Evolutionary conservation across 495 filamentous ascomycete species (phyloP), one percentile per base, ranked within the genome.

Genomic region (Annulohypoxylon bovei): DNA sequence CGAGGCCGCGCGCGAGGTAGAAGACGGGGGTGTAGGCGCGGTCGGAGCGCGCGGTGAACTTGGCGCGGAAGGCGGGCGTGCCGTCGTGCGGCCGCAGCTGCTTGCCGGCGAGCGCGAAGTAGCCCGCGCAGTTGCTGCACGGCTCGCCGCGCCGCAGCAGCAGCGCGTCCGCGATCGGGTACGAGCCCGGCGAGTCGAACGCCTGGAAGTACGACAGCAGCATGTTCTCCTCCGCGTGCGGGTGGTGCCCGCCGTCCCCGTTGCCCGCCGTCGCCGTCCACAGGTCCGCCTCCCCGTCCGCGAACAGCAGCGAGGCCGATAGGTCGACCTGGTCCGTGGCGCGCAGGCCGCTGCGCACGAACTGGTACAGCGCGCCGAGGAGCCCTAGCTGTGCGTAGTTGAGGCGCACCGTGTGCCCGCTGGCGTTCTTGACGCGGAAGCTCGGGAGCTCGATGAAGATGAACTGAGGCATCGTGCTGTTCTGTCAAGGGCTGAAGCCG

Each of bases 371-470:
- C 2, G 72, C 67, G 52, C 63, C 32, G 4, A 75, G 37, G 1
- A 72, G 67, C 1, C 72, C 69, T 0, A 77, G 57, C 12, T 77
- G 75, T 1, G 22, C 25, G 37, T 63, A 73, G 56, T 63, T 73
- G 27, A 77, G 52, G 23, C 62, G 56, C 25, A 77, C 67, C 0
- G 56, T 27, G 7, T 75, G 62, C 4, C 70, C 72, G 42, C 33
- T 71, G 52, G 65, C 71, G 47, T 75, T 65, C 54, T 71, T 75
- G 30, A 73, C 52, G 53, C 69, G 72, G 62, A 77, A 77, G 33
- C 68, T 71, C 20, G 75, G 75, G 4, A 77, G 70, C 72, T 77
- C 75, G 56, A 77, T 55, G 65, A 68, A 77, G 56, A 77, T 69
- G 49, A 77, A 77, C 52, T 75, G 72, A 35, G 68, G 68, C 70